phyloP scores from a whole-genome alignment of 208 protist genomes.

The Naegleria lovaniensis region DNA sequence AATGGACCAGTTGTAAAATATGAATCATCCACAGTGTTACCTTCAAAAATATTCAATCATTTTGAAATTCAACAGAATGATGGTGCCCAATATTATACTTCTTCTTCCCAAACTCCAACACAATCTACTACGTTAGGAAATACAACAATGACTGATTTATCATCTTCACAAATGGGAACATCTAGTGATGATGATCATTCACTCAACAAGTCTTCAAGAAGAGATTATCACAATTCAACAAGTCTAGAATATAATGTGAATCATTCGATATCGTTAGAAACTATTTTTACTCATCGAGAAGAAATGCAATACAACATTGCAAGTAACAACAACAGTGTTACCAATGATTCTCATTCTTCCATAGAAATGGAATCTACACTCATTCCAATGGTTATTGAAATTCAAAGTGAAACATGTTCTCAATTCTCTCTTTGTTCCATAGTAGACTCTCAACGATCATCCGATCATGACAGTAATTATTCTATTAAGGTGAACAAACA shows the following conservation, averaged over 20 bases:
- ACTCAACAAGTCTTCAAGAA: neutral
- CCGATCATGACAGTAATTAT: neutral
- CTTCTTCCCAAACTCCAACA: too few species aligned
- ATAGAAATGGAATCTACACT: neutral
- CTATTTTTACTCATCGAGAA: neutral
- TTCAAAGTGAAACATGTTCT: neutral
- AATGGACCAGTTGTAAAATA: neutral
- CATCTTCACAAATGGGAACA: too few species aligned
- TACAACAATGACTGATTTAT: neutral
- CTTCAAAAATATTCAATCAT: neutral
- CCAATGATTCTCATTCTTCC: too few species aligned
- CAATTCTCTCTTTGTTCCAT: neutral
- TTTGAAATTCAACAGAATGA: neutral
- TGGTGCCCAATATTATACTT: neutral
- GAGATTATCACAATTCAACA: neutral
- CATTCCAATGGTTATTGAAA: neutral
- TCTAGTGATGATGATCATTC: too few species aligned
- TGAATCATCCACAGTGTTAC: neutral
- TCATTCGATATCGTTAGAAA: neutral
- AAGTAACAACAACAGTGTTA: too few species aligned
- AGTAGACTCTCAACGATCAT: neutral
- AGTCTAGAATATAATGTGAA: neutral
- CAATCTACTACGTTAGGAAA: too few species aligned
- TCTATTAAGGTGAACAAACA: neutral
- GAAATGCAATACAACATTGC: neutral